Evolutionary conservation across 202 grass and related monocot genomes (phyloP), one percentile per base, ranked within the genome.

Genomic region (Panicum virgatum): DNA sequence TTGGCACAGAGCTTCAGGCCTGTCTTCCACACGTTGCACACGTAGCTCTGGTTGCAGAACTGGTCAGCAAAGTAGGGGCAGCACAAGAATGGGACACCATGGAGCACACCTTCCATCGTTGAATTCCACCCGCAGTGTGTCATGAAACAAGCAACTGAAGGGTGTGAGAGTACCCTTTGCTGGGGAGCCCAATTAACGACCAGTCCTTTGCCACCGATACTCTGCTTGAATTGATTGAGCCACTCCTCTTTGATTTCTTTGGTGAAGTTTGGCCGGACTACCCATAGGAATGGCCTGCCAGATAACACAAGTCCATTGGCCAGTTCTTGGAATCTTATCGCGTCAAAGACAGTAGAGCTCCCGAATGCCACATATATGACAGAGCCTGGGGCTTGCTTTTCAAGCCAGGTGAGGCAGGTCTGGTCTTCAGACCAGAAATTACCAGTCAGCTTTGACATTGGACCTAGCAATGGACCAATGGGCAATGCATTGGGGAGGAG

Each of bases 91-190:
- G 86, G 83, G 13, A 91, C 85, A 29, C 81, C 81, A 32, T 82
- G 81, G 48, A 69, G 54, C 64, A 82, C 14, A 15, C 84, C 84
- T 62, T 93, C 91, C 50, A 93, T 56, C 0, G 87, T 85, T 0
- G 91, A 93, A 59, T 90, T 93, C 88, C 91, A 93, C 8, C 91
- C 91, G 0, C 91, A 88, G 67, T 90, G 91, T 3, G 88, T 87
- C 65, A 93, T 25, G 61, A 93, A 90, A 60, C 91, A 93, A 39
- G 80, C 87, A 4, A 93, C 18, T 30, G 91, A 71, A 9, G 50
- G 84, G 63, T 93, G 88, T 65, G 81, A 56, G 3, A 93, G 56
- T 20, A 90, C 81, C 16, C 50, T 78, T 61, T 85, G 77, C 69
- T 90, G 91, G 52, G 84, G 87, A 75, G 72, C 84, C 86, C 91